Conservation (phyloP, 148 eudicot genomes). For the Chenopodium formosanum region DNA sequence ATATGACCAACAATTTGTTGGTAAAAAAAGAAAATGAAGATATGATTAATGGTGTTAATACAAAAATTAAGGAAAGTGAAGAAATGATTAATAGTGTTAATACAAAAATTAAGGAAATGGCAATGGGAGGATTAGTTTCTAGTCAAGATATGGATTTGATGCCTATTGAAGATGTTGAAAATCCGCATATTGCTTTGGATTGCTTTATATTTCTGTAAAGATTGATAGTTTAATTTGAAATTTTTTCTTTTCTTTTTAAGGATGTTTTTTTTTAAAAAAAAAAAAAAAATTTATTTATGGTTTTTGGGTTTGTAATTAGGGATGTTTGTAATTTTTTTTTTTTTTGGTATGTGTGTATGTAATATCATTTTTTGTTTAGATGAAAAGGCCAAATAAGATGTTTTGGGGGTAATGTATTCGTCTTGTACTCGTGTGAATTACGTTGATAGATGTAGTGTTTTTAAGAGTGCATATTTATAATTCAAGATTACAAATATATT, state of each 20-base stretch:
- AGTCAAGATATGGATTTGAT: conserved; percentile 37
- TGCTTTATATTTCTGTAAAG: conserved; percentile 74
- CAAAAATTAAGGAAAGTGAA: conserved; percentile 36
- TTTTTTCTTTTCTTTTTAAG: not conserved
- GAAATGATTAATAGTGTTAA: conserved; percentile 23
- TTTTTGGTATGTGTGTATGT: not conserved
- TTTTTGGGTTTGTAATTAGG: not conserved
- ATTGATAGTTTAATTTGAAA: not conserved
- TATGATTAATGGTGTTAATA: conserved; percentile 24
- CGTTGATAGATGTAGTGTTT: too few species aligned
- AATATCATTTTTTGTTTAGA: not conserved
- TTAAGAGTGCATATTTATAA: not conserved
- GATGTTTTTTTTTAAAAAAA: too few species aligned
- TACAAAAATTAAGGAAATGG: conserved; percentile 38
- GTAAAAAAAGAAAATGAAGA: conserved; percentile 37
- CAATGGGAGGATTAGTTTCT: conserved; percentile 27
- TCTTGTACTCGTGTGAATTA: not conserved
- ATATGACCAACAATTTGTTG: conserved; percentile 27
- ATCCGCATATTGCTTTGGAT: conserved; percentile 84
- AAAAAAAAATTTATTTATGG: too few species aligned
- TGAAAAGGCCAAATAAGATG: too few species aligned
- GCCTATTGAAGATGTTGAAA: conserved; percentile 60
- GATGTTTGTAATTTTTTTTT: not conserved
- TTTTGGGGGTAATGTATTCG: not conserved
- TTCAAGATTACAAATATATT: too few species aligned